These are phyloP conservation scores for Trichocladium uniseriatum DNA, from an alignment of 495 filamentous ascomycete genomes.

Conservation along the genomic window DNA sequence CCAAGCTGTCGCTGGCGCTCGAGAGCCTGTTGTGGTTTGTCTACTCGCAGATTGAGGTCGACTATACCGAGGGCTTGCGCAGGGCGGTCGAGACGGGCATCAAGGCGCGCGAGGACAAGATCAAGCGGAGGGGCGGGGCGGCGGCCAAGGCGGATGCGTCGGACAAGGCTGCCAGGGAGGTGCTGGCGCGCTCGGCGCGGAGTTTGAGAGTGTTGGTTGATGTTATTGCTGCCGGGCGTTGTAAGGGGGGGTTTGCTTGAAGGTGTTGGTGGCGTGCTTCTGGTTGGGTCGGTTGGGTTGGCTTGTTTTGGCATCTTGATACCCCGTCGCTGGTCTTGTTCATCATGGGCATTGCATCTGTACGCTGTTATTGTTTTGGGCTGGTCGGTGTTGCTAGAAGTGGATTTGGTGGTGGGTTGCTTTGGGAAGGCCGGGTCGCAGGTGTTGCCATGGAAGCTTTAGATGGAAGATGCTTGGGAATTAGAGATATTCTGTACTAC, in stretches of 20 bases:
- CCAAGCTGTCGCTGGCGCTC: conserved; percentile 66
- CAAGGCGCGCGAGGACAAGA: conserved; percentile 42
- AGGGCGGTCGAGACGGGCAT: conserved; percentile 56
- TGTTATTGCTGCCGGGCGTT: conserved; percentile 20
- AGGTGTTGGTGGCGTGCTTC: not conserved
- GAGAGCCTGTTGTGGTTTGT: conserved; percentile 62
- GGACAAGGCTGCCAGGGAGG: conserved; percentile 25
- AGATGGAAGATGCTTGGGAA: too few relatives aligned
- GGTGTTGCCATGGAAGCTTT: not conserved
- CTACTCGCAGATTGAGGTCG: conserved; percentile 31
- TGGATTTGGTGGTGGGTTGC: too few relatives aligned
- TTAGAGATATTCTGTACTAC: too few relatives aligned
- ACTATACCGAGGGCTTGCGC: conserved; percentile 38
- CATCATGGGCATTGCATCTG: not conserved
- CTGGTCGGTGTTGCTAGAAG: not conserved
- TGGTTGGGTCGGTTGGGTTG: not conserved
- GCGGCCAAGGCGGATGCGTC: conserved; percentile 17
- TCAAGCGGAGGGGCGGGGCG: conserved; percentile 25
- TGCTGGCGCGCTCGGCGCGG: conserved; percentile 31
- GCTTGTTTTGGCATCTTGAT: conserved; percentile 3
- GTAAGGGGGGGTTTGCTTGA: not conserved
- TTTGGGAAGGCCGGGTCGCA: not conserved
- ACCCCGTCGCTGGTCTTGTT: not conserved
- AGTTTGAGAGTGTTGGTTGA: conserved; percentile 30
- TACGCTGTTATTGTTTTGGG: not conserved